phyloP scores from a whole-genome alignment of 2,329 filamentous ascomycete species.

The Verticillium longisporum region DNA sequence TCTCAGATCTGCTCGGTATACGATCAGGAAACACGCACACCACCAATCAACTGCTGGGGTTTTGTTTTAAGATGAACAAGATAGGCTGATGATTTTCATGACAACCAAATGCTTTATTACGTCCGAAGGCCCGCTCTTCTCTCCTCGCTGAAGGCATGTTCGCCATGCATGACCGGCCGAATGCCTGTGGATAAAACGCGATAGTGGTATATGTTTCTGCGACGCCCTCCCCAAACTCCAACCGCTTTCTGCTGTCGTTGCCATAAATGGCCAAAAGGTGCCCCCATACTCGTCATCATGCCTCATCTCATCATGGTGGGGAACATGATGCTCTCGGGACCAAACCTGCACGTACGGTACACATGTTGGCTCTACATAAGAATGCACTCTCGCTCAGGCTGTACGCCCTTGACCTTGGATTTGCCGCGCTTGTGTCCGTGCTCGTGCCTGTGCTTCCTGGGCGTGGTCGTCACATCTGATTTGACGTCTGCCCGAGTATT shows the following conservation, averaged over 20 bases:
- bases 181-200: background rate
- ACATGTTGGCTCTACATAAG: constrained; percentile 31
- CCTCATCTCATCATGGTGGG: background rate
- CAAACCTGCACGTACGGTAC: background rate
- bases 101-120: background rate
- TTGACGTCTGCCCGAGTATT: constrained; percentile 3
- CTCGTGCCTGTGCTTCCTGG: constrained; percentile 22
- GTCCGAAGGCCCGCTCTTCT: background rate
- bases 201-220: background rate
- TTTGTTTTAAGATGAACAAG: background rate
- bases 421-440: constrained; percentile 27
- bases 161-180: background rate
- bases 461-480: constrained; percentile 13
- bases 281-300: background rate
- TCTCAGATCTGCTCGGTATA: too few species aligned
- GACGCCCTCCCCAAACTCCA: background rate
- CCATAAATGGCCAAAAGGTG: background rate
- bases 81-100: background rate
- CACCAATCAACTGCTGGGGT: background rate
- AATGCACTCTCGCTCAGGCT: constrained; percentile 38
- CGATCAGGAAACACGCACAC: background rate
- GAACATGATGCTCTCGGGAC: background rate
- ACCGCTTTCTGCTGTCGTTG: background rate
- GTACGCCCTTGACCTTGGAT: constrained; percentile 24
- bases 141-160: background rate